Evolutionary conservation across 305 asterid species (phyloP).

Genomic region (Fraxinus xanthoxyloides): DNA sequence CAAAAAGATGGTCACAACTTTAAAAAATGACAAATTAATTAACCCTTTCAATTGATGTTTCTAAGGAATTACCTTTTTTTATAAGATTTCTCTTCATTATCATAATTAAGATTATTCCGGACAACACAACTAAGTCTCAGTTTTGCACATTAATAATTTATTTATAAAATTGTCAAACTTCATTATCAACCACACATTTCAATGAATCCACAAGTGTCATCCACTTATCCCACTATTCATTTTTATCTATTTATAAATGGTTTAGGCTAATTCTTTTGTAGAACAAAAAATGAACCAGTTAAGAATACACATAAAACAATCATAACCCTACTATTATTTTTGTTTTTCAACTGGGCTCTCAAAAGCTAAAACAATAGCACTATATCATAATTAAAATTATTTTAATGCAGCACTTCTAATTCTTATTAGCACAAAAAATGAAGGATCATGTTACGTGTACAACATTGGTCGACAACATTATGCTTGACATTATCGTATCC

Average conservation of each 20-base stretch:
- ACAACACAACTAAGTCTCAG: not conserved
- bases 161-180: not conserved
- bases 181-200: not conserved
- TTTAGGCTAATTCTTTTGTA: not conserved
- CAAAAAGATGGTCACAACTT: not conserved
- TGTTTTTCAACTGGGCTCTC: not conserved
- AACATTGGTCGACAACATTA: too few relatives aligned
- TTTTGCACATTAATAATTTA: too few relatives aligned
- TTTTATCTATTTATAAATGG: too few relatives aligned
- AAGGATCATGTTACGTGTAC: too few relatives aligned
- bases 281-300: not conserved
- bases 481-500: too few relatives aligned
- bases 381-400: too few relatives aligned
- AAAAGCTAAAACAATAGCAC: not conserved
- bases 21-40: not conserved
- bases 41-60: not conserved
- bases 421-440: too few relatives aligned
- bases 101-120: too few relatives aligned
- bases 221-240: not conserved
- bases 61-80: not conserved
- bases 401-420: too few relatives aligned
- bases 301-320: not conserved
- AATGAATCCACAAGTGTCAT: not conserved
- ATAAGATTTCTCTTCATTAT: too few relatives aligned
- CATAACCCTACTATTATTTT: not conserved